Evolutionary conservation across 1,284 basidiomycete species (phyloP).

Genomic region (Ustilago nuda): DNA sequence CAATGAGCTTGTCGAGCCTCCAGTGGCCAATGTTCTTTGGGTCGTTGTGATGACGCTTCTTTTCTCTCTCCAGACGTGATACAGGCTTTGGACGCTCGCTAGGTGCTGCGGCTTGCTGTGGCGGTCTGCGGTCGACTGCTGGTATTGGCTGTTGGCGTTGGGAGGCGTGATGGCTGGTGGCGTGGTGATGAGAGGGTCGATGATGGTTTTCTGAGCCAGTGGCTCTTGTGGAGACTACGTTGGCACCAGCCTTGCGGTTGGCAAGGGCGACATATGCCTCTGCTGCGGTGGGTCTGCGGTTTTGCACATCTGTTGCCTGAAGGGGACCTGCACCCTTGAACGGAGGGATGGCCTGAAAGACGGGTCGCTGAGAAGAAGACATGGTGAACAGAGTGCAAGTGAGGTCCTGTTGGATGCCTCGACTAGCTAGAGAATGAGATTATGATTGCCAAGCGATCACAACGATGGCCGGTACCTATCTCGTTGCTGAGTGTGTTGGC

Average conservation of each 20-base stretch:
- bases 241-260: slow-evolving; percentile 45
- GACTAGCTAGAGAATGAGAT: neutral
- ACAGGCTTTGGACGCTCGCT: slow-evolving; percentile 48
- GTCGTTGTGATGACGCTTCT: slow-evolving; percentile 70
- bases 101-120: slow-evolving; percentile 21
- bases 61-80: slow-evolving; percentile 65
- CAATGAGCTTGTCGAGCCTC: slow-evolving; percentile 92
- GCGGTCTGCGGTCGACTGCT: slow-evolving; percentile 38
- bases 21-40: slow-evolving; percentile 81
- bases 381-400: slow-evolving; percentile 13
- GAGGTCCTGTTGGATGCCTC: slow-evolving; percentile 29
- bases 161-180: slow-evolving; percentile 41
- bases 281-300: slow-evolving; percentile 42
- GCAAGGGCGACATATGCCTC: slow-evolving; percentile 47
- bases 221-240: slow-evolving; percentile 35
- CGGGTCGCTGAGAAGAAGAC: slow-evolving; percentile 41
- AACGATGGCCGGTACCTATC: neutral
- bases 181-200: slow-evolving; percentile 29
- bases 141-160: slow-evolving; percentile 40
- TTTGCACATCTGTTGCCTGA: slow-evolving; percentile 43
- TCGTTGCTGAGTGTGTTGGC: neutral
- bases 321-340: slow-evolving; percentile 45
- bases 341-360: slow-evolving; percentile 49
- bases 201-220: slow-evolving; percentile 46
- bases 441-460: neutral